Evolutionary conservation across 768 basidiomycete species (phyloP), one percentile per base, ranked within the genome.

Genomic region (Serendipita indica): DNA sequence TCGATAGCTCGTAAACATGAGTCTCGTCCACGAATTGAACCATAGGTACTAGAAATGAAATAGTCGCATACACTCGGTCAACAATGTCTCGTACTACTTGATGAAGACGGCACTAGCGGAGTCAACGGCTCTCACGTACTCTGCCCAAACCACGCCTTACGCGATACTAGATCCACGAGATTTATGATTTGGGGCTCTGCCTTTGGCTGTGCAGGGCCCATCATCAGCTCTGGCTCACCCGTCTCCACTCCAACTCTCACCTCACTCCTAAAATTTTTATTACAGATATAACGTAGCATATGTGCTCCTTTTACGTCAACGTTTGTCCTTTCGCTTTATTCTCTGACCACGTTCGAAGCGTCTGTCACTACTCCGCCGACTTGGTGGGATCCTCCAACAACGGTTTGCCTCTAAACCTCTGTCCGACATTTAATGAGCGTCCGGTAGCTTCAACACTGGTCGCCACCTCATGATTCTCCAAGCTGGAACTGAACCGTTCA

Each of bases 401-500:
- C 20, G 49, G 49, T 54, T 22, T 5, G 49, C 3, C 10, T 27
- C 4, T 4, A 10, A 28, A 22, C 16, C 30, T 54, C 10, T 27
- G 20, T 22, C 45, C 22, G 12, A 16, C 25, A 16, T 12, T 14
- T 46, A 12, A 10, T 46, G 12, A 46, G 12, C 22, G 12, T 10
- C 12, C 12, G 22, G 12, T 27, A 54, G 49, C 49, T 54, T 54
- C 49, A 16, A 25, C 22, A 27, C 49, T 10, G n/a, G 3, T 16
- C 49, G 32, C 10, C 32, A 54, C 32, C 49, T 54, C 22, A 54
- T 28, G 7, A 28, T 54, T 6, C 49, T 54, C 22, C 49, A 54
- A 54, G 49, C 49, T 10, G 49, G 49, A 4, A 54, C 49, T 25
- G 49, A 54, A 30, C 49, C 49, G 7, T 54, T 54, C 22, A 54